Conservation (phyloP, 1,139 yeast species). For the Blastobotrys apis region DNA sequence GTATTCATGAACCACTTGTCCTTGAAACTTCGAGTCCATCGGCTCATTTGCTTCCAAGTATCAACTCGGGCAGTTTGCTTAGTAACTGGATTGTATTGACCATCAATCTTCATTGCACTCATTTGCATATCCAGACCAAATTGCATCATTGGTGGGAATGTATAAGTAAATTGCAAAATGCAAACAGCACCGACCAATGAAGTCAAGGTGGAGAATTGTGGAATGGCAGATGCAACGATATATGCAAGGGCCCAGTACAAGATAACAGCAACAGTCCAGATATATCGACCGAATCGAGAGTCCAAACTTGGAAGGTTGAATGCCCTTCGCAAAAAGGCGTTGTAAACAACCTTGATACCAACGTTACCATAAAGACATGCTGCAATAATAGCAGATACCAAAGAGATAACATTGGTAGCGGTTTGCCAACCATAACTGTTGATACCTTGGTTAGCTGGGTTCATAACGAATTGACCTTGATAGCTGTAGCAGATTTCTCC, state of each 20-base stretch:
- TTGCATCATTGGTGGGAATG: conserved; percentile 42
- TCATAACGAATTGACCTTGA: conserved; percentile 43
- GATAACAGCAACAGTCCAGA: conserved; percentile 38
- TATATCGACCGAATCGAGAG: conserved; percentile 34
- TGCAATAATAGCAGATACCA: conserved; percentile 42
- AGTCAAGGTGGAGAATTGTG: conserved; percentile 47
- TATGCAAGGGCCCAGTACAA: conserved; percentile 45
- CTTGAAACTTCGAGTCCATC: conserved; percentile 37
- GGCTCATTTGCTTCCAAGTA: conserved; percentile 33
- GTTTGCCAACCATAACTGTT: conserved; percentile 38
- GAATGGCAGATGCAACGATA: conserved; percentile 51
- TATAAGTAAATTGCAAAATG: conserved; percentile 45
- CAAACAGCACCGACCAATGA: conserved; percentile 50
- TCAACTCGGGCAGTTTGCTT: conserved; percentile 34
- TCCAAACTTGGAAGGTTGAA: conserved; percentile 35
- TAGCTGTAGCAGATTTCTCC: conserved; percentile 43
- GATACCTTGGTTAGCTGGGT: conserved; percentile 44
- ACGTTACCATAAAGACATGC: conserved; percentile 45
- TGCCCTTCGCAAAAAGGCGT: conserved; percentile 36
- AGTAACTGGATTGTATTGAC: conserved; percentile 33
- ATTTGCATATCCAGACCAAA: conserved; percentile 37
- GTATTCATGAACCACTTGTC: conserved; percentile 25
- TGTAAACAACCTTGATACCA: conserved; percentile 43
- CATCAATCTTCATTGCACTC: conserved; percentile 37
- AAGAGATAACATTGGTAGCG: conserved; percentile 39